Evolutionary conservation across 495 filamentous ascomycete species (phyloP), one percentile per base, ranked within the genome.

Genomic region (Aspergillus kassunensis): DNA sequence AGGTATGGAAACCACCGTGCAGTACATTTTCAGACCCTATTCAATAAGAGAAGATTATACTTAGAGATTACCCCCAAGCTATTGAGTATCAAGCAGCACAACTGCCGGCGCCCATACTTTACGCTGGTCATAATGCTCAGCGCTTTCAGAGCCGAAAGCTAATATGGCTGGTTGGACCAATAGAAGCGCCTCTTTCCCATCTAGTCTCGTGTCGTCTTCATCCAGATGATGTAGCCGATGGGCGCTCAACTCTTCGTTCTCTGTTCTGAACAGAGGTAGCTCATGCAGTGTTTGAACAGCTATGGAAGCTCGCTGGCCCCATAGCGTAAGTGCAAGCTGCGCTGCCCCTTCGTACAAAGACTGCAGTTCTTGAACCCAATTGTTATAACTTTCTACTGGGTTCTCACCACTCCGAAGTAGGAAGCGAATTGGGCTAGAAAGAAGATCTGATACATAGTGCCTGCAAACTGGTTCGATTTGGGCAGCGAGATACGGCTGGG

Each of bases 151-250:
- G 1, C 56, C 56, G 13, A 34, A 58, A 0, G 41, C 51, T 20
- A 58, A 10, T 6, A 59, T 40, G 1, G 30, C 30, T 1, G 56
- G 56, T 13, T 59, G 56, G 4, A 51, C 43, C 3, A 49, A 24
- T 2, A 59, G 42, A 5, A 49, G 18, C 1, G 39, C 35, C 10
- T 16, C 35, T 5, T 49, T 41, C 10, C 56, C 56, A 8, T 59
- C 51, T 6, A 55, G 43, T 6, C 47, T 20, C 1, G 19, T 13
- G 16, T 55, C 56, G 13, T 52, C 35, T 15, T 54, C 52, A 6
- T 51, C 47, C 4, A 52, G 48, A 15, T 47, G 47, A 16, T 59
- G 56, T 1, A 55, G 39, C 2, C 51, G 47, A 35, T 59, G 56
- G 5, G 56, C 46, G 18, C 21, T 35, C 51, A 51, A 51, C 3